Conservation (phyloP, 2,329 filamentous ascomycete genomes). For the Cercospora sesami region DNA sequence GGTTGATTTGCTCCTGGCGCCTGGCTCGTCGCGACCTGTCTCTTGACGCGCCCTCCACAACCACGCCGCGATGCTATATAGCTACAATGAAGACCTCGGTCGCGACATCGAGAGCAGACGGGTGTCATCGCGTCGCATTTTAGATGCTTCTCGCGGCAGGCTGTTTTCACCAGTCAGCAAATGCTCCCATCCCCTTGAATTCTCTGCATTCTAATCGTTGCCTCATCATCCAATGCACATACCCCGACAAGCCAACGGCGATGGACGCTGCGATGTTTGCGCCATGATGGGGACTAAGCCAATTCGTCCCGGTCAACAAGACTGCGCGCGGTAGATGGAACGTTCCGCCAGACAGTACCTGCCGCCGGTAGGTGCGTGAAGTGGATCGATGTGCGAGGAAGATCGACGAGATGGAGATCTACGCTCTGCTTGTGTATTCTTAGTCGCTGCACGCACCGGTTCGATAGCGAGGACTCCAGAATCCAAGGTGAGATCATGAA, state of each 20-base stretch:
- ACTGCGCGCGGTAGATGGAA: background rate
- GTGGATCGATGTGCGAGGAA: background rate
- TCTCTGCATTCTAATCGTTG: background rate
- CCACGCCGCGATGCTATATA: conserved; percentile 74
- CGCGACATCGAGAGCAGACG: conserved; percentile 56
- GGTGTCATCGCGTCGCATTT: conserved; percentile 73
- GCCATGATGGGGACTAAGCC: background rate
- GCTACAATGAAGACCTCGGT: conserved; percentile 55
- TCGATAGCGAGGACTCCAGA: background rate
- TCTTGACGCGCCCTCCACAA: conserved; percentile 59
- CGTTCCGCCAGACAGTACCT: background rate
- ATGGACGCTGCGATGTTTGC: conserved; percentile 12
- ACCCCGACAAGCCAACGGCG: conserved; percentile 36
- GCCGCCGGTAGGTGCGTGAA: background rate
- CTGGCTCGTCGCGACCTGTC: conserved; percentile 22
- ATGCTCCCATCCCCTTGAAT: background rate
- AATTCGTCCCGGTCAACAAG: background rate
- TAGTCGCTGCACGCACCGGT: background rate
- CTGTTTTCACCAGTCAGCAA: conserved; percentile 8
- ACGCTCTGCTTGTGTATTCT: background rate
- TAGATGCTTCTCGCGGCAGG: conserved; percentile 62
- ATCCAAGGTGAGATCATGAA: background rate
- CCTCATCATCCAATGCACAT: background rate
- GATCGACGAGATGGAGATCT: background rate
- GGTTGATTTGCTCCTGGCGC: background rate